Percentiles rank a stretch among this genome's conserved stretches.
Conservation (phyloP, 768 basidiomycete genomes). For the Leccinum sublutescens region DNA sequence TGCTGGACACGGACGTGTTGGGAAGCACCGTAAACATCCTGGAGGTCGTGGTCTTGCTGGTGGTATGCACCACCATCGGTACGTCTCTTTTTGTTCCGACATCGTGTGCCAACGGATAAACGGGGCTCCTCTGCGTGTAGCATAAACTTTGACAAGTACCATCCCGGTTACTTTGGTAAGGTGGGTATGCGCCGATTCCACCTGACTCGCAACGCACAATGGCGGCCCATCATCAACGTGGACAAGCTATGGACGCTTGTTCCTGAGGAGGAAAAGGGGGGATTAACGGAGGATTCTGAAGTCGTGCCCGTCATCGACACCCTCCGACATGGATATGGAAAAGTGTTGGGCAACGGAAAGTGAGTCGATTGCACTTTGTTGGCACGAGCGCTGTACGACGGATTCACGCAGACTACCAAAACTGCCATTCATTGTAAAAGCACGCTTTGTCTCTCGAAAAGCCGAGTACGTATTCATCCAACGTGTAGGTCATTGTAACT, state of each 20-base stretch:
- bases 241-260: slow-evolving; percentile 96
- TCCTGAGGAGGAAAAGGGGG: slow-evolving; percentile 79
- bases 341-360: slow-evolving; percentile 94
- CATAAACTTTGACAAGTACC: slow-evolving; percentile 98
- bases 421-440: slow-evolving; percentile 96
- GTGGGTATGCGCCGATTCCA: slow-evolving; percentile 99
- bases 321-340: slow-evolving; percentile 79
- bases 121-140: slow-evolving; percentile 36
- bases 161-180: slow-evolving; percentile 99
- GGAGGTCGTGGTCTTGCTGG: slow-evolving; percentile 99
- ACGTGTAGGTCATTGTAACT: neutral
- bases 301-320: slow-evolving; percentile 96
- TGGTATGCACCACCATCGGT: slow-evolving; percentile 99
- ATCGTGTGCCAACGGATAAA: neutral
- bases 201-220: slow-evolving; percentile 83
- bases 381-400: neutral
- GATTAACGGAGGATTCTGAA: slow-evolving; percentile 66
- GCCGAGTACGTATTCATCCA: slow-evolving; percentile 59
- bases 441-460: slow-evolving; percentile 86
- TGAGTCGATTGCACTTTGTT: slow-evolving; percentile 38
- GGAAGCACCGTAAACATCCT: slow-evolving; percentile 99
- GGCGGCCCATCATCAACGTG: slow-evolving; percentile 97
- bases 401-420: slow-evolving; percentile 65
- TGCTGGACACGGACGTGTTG: slow-evolving; percentile 99
- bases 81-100: slow-evolving; percentile 32